Conservation (phyloP, 192 early-diverging fungal species). For the Coemansia sp. region DNA sequence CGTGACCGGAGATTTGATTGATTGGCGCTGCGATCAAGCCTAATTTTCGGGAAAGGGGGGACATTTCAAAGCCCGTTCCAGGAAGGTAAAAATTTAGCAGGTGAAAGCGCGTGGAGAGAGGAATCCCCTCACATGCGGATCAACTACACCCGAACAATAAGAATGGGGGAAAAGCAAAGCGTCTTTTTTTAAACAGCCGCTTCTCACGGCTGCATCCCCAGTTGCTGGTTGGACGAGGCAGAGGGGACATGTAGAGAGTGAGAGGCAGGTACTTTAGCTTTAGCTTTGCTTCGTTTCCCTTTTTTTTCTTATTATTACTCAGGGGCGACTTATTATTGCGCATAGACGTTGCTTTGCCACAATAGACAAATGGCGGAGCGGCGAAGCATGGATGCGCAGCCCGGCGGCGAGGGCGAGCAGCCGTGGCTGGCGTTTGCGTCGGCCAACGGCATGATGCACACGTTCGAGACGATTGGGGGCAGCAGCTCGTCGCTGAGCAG, state of each 20-base stretch:
- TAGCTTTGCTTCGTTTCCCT: neutral
- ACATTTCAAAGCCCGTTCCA: too few relatives aligned
- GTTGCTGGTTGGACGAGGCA: neutral
- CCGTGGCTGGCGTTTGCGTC: slow-evolving; percentile 49
- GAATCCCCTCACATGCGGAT: too few relatives aligned
- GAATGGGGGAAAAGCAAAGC: too few relatives aligned
- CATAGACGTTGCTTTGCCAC: too few relatives aligned
- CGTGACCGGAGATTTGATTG: too few relatives aligned
- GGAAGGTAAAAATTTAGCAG: too few relatives aligned
- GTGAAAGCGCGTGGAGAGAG: too few relatives aligned
- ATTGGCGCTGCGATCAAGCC: too few relatives aligned
- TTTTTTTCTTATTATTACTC: neutral
- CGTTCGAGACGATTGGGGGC: slow-evolving; percentile 47
- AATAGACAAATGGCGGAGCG: neutral
- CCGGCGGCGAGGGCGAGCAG: slow-evolving; percentile 24
- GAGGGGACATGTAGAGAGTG: neutral
- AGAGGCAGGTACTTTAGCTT: neutral
- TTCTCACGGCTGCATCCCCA: neutral
- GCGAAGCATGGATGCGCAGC: slow-evolving; percentile 25
- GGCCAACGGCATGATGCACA: slow-evolving; percentile 51
- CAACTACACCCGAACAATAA: too few relatives aligned
- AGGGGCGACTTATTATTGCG: too few relatives aligned
- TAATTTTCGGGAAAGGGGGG: too few relatives aligned
- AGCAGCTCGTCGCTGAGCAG: slow-evolving; percentile 35
- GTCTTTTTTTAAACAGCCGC: neutral